phyloP scores from a whole-genome alignment of 2,329 filamentous ascomycete species.

The Cladosporium velox region DNA sequence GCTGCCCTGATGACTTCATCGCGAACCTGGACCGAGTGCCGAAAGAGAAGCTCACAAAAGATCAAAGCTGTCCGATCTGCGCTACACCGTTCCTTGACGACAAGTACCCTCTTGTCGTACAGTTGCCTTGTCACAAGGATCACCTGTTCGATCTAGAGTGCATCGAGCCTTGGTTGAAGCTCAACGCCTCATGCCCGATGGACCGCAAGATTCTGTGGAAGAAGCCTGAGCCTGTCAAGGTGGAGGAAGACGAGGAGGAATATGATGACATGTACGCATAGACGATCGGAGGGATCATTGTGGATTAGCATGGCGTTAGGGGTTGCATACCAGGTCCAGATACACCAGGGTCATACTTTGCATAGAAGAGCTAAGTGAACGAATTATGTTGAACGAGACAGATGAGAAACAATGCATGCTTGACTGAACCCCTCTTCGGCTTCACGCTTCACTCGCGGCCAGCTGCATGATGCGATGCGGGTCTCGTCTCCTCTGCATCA shows the following conservation, averaged over 20 bases:
- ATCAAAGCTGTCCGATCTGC: slow-evolving; percentile 62
- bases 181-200: slow-evolving; percentile 65
- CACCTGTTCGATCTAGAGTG: slow-evolving; percentile 68
- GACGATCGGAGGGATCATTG: slow-evolving; percentile 1
- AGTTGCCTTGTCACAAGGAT: slow-evolving; percentile 61
- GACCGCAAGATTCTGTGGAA: slow-evolving; percentile 62
- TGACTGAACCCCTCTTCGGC: neutral
- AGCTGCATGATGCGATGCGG: neutral
- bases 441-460: neutral
- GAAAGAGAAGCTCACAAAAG: slow-evolving; percentile 54
- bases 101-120: slow-evolving; percentile 60
- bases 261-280: slow-evolving; percentile 55
- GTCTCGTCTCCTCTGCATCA: neutral
- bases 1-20: slow-evolving; percentile 62
- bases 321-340: neutral
- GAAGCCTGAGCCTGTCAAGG: slow-evolving; percentile 37
- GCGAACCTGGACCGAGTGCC: slow-evolving; percentile 62
- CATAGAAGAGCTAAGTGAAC: neutral
- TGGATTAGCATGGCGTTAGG: slow-evolving; percentile 22
- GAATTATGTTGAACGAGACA: slow-evolving; percentile 10
- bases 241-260: slow-evolving; percentile 53
- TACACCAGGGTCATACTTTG: neutral
- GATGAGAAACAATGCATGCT: neutral
- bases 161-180: slow-evolving; percentile 64
- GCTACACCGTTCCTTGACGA: slow-evolving; percentile 62